Evolutionary conservation across 176 grass and related monocot genomes (phyloP).

Genomic region (Oryza rufipogon): DNA sequence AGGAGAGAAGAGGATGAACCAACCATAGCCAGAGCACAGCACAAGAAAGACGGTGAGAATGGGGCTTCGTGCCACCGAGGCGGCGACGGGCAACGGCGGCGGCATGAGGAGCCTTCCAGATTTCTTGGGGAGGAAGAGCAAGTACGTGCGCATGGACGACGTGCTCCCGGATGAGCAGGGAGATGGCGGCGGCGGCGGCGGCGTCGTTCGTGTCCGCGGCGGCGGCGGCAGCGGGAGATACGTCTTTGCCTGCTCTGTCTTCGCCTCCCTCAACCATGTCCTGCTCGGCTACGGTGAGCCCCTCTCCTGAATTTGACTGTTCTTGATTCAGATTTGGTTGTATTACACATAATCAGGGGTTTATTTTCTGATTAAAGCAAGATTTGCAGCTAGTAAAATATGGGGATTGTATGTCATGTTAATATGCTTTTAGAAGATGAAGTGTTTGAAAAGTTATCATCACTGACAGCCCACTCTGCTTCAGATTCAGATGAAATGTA

Average conservation of each 20-base stretch:
- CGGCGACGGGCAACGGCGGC: constrained; percentile 15
- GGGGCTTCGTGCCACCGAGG: constrained; percentile 30
- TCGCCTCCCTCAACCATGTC: constrained; percentile 84
- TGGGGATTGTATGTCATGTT: too few species aligned
- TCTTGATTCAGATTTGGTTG: constrained; percentile 28
- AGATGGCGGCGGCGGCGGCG: not conserved
- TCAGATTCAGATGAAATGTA: too few species aligned
- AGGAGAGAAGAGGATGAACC: not conserved
- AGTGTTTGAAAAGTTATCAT: too few species aligned
- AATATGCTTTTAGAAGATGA: too few species aligned
- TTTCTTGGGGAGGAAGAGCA: constrained; percentile 42
- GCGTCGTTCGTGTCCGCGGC: constrained; percentile 1
- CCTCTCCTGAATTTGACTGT: not conserved
- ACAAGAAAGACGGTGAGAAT: not conserved
- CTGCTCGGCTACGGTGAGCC: constrained; percentile 91
- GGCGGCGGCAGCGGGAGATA: constrained; percentile 50
- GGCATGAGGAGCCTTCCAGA: constrained; percentile 26
- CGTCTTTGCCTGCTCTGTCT: constrained; percentile 74
- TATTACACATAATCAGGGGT: not conserved
- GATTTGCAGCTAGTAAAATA: too few species aligned
- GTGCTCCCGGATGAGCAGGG: constrained; percentile 40
- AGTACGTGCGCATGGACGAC: constrained; percentile 59
- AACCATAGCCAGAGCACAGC: not conserved
- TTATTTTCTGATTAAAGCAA: too few species aligned
- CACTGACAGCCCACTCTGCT: too few species aligned